Percentiles rank a stretch among this genome's conserved stretches.
These are phyloP conservation scores for Chlamydomonas schloesseri DNA, from an alignment of 139 green algal genomes.

Conservation along the genomic window DNA sequence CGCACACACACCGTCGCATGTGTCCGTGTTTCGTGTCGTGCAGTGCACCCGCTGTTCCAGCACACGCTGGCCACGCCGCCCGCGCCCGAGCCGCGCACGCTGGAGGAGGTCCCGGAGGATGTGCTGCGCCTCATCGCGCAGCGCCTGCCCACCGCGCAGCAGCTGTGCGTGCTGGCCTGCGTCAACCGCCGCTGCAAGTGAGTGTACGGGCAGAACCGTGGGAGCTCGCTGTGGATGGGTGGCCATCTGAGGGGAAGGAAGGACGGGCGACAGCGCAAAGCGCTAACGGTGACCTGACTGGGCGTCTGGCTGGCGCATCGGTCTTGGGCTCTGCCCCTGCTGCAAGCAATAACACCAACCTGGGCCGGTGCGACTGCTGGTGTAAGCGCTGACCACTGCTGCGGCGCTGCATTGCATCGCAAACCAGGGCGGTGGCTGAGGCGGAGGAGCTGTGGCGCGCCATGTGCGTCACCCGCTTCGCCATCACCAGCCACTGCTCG, in stretches of 20 bases:
- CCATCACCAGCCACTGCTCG: neutral
- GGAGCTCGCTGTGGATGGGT: too few relatives aligned
- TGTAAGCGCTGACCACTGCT: too few relatives aligned
- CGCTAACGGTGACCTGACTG: too few relatives aligned
- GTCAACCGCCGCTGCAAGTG: constrained; percentile 46
- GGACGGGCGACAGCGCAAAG: too few relatives aligned
- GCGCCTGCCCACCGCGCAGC: neutral
- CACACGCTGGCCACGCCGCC: constrained; percentile 25
- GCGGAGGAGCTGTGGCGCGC: neutral
- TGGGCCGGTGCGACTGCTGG: too few relatives aligned
- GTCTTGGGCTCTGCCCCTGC: too few relatives aligned
- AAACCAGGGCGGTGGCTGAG: neutral
- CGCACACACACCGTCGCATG: too few relatives aligned
- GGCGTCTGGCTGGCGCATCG: too few relatives aligned
- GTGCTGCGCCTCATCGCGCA: neutral
- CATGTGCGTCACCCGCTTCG: constrained; percentile 10
- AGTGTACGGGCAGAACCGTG: neutral
- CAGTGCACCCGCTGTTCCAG: constrained; percentile 27
- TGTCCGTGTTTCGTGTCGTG: too few relatives aligned
- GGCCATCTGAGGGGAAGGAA: too few relatives aligned
- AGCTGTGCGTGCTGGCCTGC: constrained; percentile 35
- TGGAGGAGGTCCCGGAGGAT: constrained; percentile 19
- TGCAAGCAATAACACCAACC: too few relatives aligned
- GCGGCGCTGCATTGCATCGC: too few relatives aligned
- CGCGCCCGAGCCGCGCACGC: neutral